phyloP scores from a whole-genome alignment of 768 basidiomycete genomes.

The Coprinopsis marcescibilis region DNA sequence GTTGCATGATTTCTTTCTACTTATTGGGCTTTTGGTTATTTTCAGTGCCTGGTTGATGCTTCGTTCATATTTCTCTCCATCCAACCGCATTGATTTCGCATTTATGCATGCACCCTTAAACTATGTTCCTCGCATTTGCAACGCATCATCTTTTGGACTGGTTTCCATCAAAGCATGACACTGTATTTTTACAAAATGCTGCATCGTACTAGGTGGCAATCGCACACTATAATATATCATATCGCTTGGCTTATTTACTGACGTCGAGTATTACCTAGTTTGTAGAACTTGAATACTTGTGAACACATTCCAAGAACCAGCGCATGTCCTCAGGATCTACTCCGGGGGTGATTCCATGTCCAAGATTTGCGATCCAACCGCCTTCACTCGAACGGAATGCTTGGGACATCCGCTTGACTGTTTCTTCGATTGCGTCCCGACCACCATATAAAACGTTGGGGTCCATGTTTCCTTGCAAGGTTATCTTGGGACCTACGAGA shows the following conservation, averaged over 20 bases:
- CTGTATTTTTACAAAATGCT: conserved; percentile 4
- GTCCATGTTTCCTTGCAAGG: conserved; percentile 92
- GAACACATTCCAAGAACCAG: conserved; percentile 89
- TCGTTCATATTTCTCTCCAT: not conserved
- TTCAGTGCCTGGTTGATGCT: conserved; percentile 6
- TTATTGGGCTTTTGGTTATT: conserved; percentile 12
- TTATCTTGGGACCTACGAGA: conserved; percentile 55
- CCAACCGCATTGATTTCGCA: conserved; percentile 2
- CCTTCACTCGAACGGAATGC: conserved; percentile 62
- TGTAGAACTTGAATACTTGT: conserved; percentile 73
- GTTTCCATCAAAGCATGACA: not conserved
- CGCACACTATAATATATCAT: not conserved
- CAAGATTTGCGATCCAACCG: conserved; percentile 96
- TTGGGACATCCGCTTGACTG: conserved; percentile 77
- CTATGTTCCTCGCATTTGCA: not conserved
- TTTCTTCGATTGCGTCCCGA: conserved; percentile 74
- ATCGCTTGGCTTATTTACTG: conserved; percentile 1
- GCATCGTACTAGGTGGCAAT: not conserved
- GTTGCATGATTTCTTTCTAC: conserved; percentile 46
- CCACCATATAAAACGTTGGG: conserved; percentile 85
- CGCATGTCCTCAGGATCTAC: conserved; percentile 90
- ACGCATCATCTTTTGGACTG: too few species aligned
- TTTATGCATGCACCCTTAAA: conserved; percentile 1
- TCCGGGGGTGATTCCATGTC: conserved; percentile 94
- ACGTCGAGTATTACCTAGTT: conserved; percentile 12